Base-by-base conservation (phyloP, 305 asterid species). In the Euphrasia arctica region DNA sequence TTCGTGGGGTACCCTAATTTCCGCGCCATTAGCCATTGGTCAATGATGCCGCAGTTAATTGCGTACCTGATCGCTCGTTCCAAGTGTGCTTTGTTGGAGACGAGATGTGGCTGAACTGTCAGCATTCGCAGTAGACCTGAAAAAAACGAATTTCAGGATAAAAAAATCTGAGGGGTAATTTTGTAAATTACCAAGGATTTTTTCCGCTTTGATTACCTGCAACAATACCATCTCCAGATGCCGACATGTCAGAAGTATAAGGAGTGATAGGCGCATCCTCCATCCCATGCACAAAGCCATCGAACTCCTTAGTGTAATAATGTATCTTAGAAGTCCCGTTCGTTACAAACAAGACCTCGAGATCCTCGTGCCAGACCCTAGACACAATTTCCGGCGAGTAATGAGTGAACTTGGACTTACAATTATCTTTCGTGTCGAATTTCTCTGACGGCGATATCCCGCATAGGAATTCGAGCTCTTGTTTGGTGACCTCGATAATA, bases 311-410 rank as follows among this genome's bases (percentile, higher is more conserved):
- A 31, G 99, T 88, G 77, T 90, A 93, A 79, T 88, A 93, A 78
- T 93, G 99, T 74, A 93, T 75, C 86, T 90, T 86, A 13, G 99
- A 88, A 77, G 96, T 93, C 71, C 99, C 99, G 64, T 93, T 90
- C 6, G 99, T 88, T 73, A 93, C 91, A 36, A 93, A 90, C 79
- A 93, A 72, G 58, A 93, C 77, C 88, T 88, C 85, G 73, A 90
- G 90, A 74, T 83, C 70, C 34, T 88, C 90, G 48, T 90, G 97
- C 96, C 96, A 90, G 67, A 93, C 79, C 67, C 79, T 89, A 62
- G 90, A 76, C 51, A 90, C 72, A 45, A 86, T 78, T 71, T 93
- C 99, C 0, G 89, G 88, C 54, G 87, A 12, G 77, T 86, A 86
- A 82, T 93, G 97, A 77, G 69, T 70, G 80, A 90, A 88, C 72